Base-by-base conservation (phyloP, 2,329 filamentous ascomycete species). In the Harringtonia aguacate region DNA sequence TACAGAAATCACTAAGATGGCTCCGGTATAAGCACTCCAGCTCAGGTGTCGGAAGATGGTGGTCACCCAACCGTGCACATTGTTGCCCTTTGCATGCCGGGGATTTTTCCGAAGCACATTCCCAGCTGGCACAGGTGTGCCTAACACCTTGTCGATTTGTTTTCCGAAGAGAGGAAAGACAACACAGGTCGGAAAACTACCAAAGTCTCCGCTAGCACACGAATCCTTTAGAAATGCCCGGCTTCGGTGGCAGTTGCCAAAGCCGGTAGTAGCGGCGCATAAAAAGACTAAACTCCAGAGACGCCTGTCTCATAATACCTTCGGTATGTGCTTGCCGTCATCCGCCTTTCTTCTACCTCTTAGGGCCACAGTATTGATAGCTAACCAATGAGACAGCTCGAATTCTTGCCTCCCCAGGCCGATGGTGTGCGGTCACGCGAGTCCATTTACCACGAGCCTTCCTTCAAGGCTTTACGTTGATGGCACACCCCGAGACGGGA, bases 231-330 rank as follows among this genome's bases (percentile, higher is more conserved):
- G 69, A 50, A 59, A 67, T 30, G 63, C 65, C 0, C 66, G 59
- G 45, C 57, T 64, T 33, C 64, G 65, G 14, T 70, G 62, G 48
- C 67, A 59, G 36, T 68, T 67, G 46, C 30, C 55, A 36, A 57
- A 60, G 18, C 55, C 57, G 7, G 52, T 59, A 20, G 58, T 64
- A 22, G 62, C 64, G 0, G 24, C 33, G 4, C 34, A 50, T 28
- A 50, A 51, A 4, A 49, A 39, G 28, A 55, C 48, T 30, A 55
- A 54, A 3, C 75, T 86, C 47, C 75, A 81, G 54, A 67, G 65
- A 45, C 71, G 75, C 46, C 62, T 87, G 2, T 64, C 63, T 27
- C 67, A 68, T 31, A 88, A 84, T 50, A 68, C 79, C 3, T 86
- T 75, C 52, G 83, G 80, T 83, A 63, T 27, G 63, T 43, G 9